phyloP scores from a whole-genome alignment of 177 flowering plant genomes.

The Vitis hybrid region DNA sequence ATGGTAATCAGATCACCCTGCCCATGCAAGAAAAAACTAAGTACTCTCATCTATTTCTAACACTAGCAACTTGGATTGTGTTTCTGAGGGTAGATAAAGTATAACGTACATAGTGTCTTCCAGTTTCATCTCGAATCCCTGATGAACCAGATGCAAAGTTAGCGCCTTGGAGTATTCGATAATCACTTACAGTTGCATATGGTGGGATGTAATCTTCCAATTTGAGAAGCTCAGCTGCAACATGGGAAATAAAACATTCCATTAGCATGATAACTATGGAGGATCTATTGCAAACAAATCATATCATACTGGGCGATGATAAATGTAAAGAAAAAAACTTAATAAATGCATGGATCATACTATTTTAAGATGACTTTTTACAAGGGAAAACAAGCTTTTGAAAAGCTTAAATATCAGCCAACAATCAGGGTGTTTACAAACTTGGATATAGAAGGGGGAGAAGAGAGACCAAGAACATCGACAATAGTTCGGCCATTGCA shows the following conservation, averaged over 20 bases:
- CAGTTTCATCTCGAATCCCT: conserved; percentile 38
- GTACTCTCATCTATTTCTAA: too few relatives aligned
- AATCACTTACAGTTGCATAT: conserved; percentile 16
- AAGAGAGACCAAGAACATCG: conserved; percentile 25
- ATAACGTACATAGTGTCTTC: not conserved
- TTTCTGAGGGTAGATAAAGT: not conserved
- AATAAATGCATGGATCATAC: too few relatives aligned
- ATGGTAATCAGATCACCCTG: conserved; percentile 30
- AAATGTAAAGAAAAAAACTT: too few relatives aligned
- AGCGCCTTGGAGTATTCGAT: conserved; percentile 24
- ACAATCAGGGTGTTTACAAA: not conserved
- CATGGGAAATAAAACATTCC: not conserved
- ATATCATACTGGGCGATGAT: not conserved
- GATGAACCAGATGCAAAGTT: conserved; percentile 48
- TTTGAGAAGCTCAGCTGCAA: conserved; percentile 37
- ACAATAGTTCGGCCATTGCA: conserved; percentile 28
- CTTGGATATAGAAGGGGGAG: not conserved
- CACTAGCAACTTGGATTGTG: too few relatives aligned
- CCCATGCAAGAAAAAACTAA: not conserved
- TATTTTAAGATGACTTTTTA: too few relatives aligned
- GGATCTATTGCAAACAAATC: not conserved
- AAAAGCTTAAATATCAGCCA: not conserved
- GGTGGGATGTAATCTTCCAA: conserved; percentile 27
- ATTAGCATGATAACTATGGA: not conserved
- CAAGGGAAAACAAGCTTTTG: too few relatives aligned